Conservation (phyloP, 768 basidiomycete genomes). For the Hypholoma sublateritium region DNA sequence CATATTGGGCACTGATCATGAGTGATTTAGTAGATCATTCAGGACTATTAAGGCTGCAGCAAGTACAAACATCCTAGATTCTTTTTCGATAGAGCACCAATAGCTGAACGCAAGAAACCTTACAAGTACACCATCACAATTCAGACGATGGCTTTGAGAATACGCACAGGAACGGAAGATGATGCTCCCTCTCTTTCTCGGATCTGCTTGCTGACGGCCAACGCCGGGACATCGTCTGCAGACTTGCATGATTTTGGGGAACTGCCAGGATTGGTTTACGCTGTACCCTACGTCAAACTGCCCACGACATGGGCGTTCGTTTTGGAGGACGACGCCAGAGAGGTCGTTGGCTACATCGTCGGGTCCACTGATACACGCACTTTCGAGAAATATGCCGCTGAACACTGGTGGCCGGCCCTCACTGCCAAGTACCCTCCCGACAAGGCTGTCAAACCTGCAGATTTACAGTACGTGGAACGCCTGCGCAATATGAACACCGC, state of each 20-base stretch:
- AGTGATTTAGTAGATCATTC: no score
- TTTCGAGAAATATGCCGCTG: constrained; percentile 54
- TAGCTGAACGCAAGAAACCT: no score
- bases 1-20: no score
- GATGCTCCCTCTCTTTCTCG: constrained; percentile 61
- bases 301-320: constrained; percentile 76
- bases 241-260: constrained; percentile 57
- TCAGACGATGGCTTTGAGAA: constrained; percentile 38
- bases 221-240: constrained; percentile 69
- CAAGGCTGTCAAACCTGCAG: constrained; percentile 37
- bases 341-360: constrained; percentile 72
- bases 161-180: constrained; percentile 54
- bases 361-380: constrained; percentile 66
- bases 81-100: no score
- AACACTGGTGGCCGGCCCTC: constrained; percentile 68
- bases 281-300: constrained; percentile 72
- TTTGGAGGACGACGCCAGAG: constrained; percentile 50
- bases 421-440: constrained; percentile 51
- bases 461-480: constrained; percentile 42
- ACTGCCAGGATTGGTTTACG: constrained; percentile 71
- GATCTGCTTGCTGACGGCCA: constrained; percentile 75
- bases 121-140: no score
- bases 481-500: constrained; percentile 43
- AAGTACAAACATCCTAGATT: no score
- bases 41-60: no score